Evolutionary conservation across 768 basidiomycete genomes (phyloP).

Genomic region (Neoboletus magnificus): DNA sequence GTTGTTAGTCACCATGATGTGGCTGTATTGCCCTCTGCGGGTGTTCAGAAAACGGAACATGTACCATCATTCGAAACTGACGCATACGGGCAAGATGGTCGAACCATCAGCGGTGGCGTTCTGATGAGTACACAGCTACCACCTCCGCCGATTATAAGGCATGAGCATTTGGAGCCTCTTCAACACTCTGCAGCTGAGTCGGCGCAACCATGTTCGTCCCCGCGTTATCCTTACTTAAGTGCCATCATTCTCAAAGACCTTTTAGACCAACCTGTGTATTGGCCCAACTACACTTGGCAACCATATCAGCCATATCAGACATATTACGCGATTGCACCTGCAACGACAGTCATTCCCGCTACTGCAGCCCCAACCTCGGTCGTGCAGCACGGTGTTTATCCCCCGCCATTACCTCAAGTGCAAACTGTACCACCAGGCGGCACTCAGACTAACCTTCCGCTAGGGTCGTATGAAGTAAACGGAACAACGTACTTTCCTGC

Average conservation of each 20-base stretch:
- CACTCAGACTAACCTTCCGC: constrained; percentile 6
- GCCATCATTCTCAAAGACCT: background rate
- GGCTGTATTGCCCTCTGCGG: constrained; percentile 20
- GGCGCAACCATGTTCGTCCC: constrained; percentile 32
- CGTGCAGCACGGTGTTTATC: constrained; percentile 1
- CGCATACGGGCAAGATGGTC: constrained; percentile 4
- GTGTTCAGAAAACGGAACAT: constrained; percentile 5
- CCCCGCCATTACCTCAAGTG: background rate
- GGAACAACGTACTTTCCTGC: constrained; percentile 32
- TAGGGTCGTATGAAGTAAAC: constrained; percentile 21
- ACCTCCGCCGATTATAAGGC: constrained; percentile 8
- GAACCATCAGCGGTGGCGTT: constrained; percentile 28
- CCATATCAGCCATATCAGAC: constrained; percentile 22
- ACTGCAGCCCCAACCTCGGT: background rate
- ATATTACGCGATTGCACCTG: constrained; percentile 29
- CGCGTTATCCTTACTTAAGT: background rate
- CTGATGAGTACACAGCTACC: constrained; percentile 12
- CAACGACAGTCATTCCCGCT: constrained; percentile 1
- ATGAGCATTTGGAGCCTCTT: constrained; percentile 15
- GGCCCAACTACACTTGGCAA: constrained; percentile 15
- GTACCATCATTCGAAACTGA: constrained; percentile 4
- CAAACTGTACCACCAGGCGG: background rate
- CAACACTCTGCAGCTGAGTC: constrained; percentile 33
- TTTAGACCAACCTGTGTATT: constrained; percentile 14
- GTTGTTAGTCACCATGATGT: constrained; percentile 21